phyloP scores from a whole-genome alignment of 495 filamentous ascomycete genomes.

The Aspergillus bertholletiae region DNA sequence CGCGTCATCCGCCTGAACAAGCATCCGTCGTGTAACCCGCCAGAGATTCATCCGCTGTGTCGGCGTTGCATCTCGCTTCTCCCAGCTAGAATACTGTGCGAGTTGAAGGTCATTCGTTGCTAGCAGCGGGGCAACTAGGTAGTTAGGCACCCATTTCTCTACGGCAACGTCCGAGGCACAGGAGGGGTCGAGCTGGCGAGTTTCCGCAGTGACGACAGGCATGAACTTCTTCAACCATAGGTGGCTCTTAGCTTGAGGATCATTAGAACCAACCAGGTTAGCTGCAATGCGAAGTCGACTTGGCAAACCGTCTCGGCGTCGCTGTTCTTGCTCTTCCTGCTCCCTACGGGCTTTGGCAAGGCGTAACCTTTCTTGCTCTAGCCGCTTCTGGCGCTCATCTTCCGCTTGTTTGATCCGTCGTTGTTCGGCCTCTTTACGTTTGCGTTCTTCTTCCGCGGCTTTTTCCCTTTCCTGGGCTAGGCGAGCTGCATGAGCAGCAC shows the following conservation, averaged over 20 bases:
- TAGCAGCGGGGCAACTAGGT: constrained; percentile 68
- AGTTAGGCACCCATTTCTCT: constrained; percentile 76
- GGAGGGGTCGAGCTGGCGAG: constrained; percentile 41
- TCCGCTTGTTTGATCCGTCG: constrained; percentile 49
- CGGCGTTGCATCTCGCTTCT: constrained; percentile 45
- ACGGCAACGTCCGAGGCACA: constrained; percentile 39
- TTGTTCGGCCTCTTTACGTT: constrained; percentile 50
- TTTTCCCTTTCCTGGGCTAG: constrained; percentile 37
- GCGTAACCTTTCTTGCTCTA: constrained; percentile 56
- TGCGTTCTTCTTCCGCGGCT: constrained; percentile 51
- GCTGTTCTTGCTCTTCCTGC: constrained; percentile 52
- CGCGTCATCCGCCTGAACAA: constrained; percentile 43
- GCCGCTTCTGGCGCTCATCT: constrained; percentile 50
- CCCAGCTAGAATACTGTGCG: constrained; percentile 70
- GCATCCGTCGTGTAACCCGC: constrained; percentile 49
- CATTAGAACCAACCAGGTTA: constrained; percentile 46
- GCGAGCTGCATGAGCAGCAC: constrained; percentile 37
- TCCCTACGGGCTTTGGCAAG: constrained; percentile 46
- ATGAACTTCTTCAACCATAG: constrained; percentile 48
- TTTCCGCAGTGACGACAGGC: constrained; percentile 49
- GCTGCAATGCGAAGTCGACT: constrained; percentile 46
- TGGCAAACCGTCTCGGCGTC: constrained; percentile 55
- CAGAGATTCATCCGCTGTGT: constrained; percentile 50
- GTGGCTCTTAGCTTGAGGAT: constrained; percentile 40
- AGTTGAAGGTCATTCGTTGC: constrained; percentile 74